Evolutionary conservation across 1,139 yeast species (phyloP), one percentile per base, ranked within the genome.

Genomic region (Candida sanyaensis): DNA sequence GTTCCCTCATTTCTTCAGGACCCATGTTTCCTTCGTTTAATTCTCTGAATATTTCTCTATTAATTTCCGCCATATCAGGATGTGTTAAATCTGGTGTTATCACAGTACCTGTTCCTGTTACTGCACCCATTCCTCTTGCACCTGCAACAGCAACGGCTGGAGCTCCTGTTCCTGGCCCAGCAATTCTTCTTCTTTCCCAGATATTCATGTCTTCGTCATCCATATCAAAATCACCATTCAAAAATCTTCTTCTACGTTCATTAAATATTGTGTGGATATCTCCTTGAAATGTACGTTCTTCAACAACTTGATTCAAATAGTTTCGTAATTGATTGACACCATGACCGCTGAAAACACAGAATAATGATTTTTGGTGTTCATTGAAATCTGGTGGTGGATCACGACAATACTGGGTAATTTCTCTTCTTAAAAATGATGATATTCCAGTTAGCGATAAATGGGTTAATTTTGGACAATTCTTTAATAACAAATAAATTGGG

Each of bases 371-470:
- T 66, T 93, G 99, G 58, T 86, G 88, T 50, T 86, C 91, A 50
- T 88, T 91, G 63, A 93, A 92, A 60, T 92, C 98, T 11, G 89
- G 83, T 2, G 99, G 99, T 2, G 98, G 96, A n/a, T 86, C 88
- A 32, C 99, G 85, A 63, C 98, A 92, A 66, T 83, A 92, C 56
- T 82, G 85, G 1, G 95, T 87, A 45, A 93, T 82, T 59, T 93
- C 98, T 17, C 86, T 79, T 53, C 96, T 78, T 62, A 93, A 77
- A 68, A 93, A 93, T 29, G 96, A 88, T 3, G 87, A 78, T 26
- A 93, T 92, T 1, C 99, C 99, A 0, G 99, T 93, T 49, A 87
- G 71, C 10, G 92, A 85, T 48, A 93, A 76, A 69, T 93, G 99
- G 1, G 97, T 91, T 51, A 93, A 73, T 56, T 84, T 81, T 6